Conservation (phyloP, 306 rosid genomes). For the Nissolia schottii region DNA sequence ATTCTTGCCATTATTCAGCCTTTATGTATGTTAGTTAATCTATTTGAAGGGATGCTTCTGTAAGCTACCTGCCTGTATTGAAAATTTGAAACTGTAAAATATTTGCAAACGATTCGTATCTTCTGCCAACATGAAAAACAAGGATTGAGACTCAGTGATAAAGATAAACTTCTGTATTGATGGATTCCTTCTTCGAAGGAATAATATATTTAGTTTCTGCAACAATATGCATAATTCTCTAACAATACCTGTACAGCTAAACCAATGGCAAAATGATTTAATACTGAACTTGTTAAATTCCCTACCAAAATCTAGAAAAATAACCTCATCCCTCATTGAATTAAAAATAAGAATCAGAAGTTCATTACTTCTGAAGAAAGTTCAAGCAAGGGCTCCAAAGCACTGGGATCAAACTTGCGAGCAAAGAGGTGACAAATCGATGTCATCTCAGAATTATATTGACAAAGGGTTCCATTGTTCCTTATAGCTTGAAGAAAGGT, state of each 20-base stretch:
- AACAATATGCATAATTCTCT: slow-evolving; percentile 26
- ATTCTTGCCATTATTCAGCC: neutral
- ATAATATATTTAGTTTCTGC: slow-evolving; percentile 23
- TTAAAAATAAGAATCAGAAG: slow-evolving; percentile 34
- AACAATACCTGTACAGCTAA: slow-evolving; percentile 33
- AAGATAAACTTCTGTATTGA: slow-evolving; percentile 14
- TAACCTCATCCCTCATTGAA: slow-evolving; percentile 12
- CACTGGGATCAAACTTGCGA: slow-evolving; percentile 67
- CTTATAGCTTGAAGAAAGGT: slow-evolving; percentile 57
- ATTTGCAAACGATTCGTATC: neutral
- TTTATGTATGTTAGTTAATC: neutral
- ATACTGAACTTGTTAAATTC: neutral
- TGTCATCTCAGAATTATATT: slow-evolving; percentile 65
- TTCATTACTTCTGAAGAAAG: slow-evolving; percentile 58
- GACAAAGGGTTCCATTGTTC: slow-evolving; percentile 60
- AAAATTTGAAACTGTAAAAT: too few relatives aligned
- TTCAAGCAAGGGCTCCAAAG: slow-evolving; percentile 66
- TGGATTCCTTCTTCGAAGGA: slow-evolving; percentile 29
- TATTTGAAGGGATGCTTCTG: neutral
- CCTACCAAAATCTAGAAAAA: slow-evolving; percentile 32
- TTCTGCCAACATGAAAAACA: neutral
- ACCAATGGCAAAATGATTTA: slow-evolving; percentile 19
- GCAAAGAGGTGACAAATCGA: slow-evolving; percentile 84
- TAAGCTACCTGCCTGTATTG: neutral
- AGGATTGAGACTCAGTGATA: neutral